phyloP scores from a whole-genome alignment of 495 filamentous ascomycete genomes.

The Aspergillus affinis region DNA sequence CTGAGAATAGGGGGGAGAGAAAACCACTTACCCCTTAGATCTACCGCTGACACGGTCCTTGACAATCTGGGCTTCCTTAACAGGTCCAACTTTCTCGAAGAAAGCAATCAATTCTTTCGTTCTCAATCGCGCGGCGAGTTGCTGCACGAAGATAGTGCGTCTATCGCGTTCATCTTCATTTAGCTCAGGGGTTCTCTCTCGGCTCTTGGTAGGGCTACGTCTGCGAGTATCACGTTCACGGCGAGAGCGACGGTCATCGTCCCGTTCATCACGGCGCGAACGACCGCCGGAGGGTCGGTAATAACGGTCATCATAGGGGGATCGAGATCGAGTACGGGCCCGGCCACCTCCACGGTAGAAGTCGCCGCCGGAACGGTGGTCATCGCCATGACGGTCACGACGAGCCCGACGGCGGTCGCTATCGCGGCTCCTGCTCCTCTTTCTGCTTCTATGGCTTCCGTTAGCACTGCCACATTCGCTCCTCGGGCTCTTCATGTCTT shows the following conservation, averaged over 20 bases:
- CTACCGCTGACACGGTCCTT: slow-evolving; percentile 95
- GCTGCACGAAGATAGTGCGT: slow-evolving; percentile 97
- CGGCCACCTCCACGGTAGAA: slow-evolving; percentile 72
- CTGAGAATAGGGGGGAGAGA: slow-evolving; percentile 1
- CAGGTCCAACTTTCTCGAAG: slow-evolving; percentile 93
- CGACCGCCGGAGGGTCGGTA: slow-evolving; percentile 73
- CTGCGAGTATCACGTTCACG: slow-evolving; percentile 58
- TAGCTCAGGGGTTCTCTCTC: slow-evolving; percentile 59
- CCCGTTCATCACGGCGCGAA: slow-evolving; percentile 50
- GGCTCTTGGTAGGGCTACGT: slow-evolving; percentile 41
- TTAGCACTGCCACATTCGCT: slow-evolving; percentile 82
- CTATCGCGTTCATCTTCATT: slow-evolving; percentile 96
- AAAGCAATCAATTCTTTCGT: slow-evolving; percentile 92
- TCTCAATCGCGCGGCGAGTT: slow-evolving; percentile 87
- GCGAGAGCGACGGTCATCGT: slow-evolving; percentile 51
- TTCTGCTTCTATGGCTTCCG: slow-evolving; percentile 80
- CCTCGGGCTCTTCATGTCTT: slow-evolving; percentile 65
- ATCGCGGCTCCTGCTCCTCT: slow-evolving; percentile 78
- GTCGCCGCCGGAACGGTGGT: slow-evolving; percentile 66
- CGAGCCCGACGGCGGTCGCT: slow-evolving; percentile 76
- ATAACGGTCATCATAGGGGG: slow-evolving; percentile 69
- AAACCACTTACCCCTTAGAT: slow-evolving; percentile 85
- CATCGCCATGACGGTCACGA: slow-evolving; percentile 71
- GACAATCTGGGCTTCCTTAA: slow-evolving; percentile 99
- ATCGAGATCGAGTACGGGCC: slow-evolving; percentile 71